These are phyloP conservation scores for Malassezia obtusa DNA, from an alignment of 1,284 basidiomycete genomes.

Conservation along the genomic window DNA sequence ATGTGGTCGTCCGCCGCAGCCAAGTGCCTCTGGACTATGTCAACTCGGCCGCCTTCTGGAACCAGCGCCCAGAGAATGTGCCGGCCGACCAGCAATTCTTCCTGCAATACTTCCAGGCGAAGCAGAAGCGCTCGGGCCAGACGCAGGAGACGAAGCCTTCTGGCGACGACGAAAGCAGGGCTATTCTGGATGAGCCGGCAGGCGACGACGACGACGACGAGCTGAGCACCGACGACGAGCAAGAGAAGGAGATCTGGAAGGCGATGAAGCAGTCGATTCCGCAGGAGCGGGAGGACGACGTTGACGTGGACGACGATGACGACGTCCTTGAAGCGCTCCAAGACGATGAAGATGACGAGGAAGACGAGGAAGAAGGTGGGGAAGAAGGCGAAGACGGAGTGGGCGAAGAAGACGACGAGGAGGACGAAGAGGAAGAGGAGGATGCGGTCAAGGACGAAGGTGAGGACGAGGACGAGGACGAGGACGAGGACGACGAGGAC, in stretches of 20 bases:
- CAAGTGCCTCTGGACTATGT: slow-evolving; percentile 56
- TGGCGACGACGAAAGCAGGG: slow-evolving; percentile 44
- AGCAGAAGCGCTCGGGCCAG: slow-evolving; percentile 27
- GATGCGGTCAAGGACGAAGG: slow-evolving; percentile 7
- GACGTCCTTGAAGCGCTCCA: slow-evolving; percentile 19
- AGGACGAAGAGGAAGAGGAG: slow-evolving; percentile 19
- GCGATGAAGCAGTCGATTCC: slow-evolving; percentile 52
- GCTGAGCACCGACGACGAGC: slow-evolving; percentile 32
- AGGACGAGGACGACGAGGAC: slow-evolving; percentile 25
- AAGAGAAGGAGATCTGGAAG: slow-evolving; percentile 50
- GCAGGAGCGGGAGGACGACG: slow-evolving; percentile 52
- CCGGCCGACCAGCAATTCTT: slow-evolving; percentile 62
- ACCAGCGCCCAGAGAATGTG: slow-evolving; percentile 62
- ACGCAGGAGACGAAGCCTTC: slow-evolving; percentile 17
- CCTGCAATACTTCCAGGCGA: slow-evolving; percentile 44
- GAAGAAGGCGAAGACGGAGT: slow-evolving; percentile 5
- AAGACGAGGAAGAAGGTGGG: slow-evolving; percentile 17
- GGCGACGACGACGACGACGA: slow-evolving; percentile 19
- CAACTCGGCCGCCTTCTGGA: slow-evolving; percentile 72
- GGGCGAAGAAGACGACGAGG: slow-evolving; percentile 18
- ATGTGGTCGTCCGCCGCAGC: slow-evolving; percentile 51
- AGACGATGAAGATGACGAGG: slow-evolving; percentile 23
- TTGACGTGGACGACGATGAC: slow-evolving; percentile 22
- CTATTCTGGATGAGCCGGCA: slow-evolving; percentile 30
- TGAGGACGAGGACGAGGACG: slow-evolving; percentile 30